Percentiles rank a stretch among this genome's conserved stretches.
Evolutionary conservation across 2,329 filamentous ascomycete genomes (phyloP).

Genomic region (Fusarium poae): DNA sequence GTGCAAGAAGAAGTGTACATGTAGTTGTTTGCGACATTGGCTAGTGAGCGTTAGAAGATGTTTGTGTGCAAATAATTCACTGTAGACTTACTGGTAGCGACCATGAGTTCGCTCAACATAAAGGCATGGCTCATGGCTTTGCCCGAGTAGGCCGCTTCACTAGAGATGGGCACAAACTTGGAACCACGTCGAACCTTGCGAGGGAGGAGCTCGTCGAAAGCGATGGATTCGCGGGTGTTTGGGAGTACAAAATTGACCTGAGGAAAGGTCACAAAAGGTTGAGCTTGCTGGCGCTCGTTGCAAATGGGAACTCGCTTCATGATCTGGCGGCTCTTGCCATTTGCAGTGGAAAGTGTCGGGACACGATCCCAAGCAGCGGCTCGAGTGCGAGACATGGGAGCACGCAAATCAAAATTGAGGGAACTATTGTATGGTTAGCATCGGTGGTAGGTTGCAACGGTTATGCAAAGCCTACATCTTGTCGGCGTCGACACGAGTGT

Average conservation of each 20-base stretch:
- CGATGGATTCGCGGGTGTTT: constrained; percentile 15
- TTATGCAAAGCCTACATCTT: constrained; percentile 35
- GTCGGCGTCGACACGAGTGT: constrained; percentile 15
- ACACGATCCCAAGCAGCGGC: constrained; percentile 53
- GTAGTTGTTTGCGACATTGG: constrained; percentile 46
- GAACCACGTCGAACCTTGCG: constrained; percentile 25
- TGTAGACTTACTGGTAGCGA: constrained; percentile 50
- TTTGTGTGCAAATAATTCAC: accelerated
- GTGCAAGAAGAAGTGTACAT: constrained; percentile 33
- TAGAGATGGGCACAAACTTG: constrained; percentile 2
- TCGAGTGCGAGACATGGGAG: constrained; percentile 38
- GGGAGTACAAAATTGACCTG: neutral
- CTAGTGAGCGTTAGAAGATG: constrained; percentile 42
- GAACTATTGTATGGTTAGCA: constrained; percentile 40
- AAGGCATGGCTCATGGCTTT: constrained; percentile 4
- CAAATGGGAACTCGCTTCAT: constrained; percentile 52
- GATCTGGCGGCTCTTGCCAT: constrained; percentile 45
- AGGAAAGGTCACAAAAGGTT: constrained; percentile 2
- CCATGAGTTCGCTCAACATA: constrained; percentile 38
- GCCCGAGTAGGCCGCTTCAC: constrained; percentile 13
- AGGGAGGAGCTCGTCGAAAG: constrained; percentile 19
- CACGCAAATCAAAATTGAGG: constrained; percentile 42
- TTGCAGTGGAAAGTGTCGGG: constrained; percentile 45
- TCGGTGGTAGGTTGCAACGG: neutral
- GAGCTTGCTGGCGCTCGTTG: constrained; percentile 2